Evolutionary conservation across 2,329 filamentous ascomycete genomes (phyloP).

Genomic region (Venturia oleaginea): DNA sequence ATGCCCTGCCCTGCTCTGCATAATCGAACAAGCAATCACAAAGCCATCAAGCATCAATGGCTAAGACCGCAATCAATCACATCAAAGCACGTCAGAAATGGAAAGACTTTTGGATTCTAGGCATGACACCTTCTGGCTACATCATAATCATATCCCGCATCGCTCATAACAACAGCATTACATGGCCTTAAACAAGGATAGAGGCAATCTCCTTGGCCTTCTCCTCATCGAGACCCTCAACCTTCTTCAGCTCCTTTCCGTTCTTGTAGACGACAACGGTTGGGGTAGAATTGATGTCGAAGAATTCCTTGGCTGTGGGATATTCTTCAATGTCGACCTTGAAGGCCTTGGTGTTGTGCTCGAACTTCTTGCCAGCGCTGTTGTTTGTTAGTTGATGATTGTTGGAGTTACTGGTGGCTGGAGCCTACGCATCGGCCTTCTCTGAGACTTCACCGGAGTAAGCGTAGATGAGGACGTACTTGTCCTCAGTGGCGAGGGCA

Average conservation of each 20-base stretch:
- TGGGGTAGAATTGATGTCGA: slow-evolving; percentile 20
- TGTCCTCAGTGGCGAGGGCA: slow-evolving; percentile 22
- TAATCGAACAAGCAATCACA: no score
- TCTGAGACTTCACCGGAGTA: slow-evolving; percentile 21
- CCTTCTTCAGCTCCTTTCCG: slow-evolving; percentile 23
- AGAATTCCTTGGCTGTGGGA: slow-evolving; percentile 19
- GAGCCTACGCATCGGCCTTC: slow-evolving; percentile 23
- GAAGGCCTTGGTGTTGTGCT: slow-evolving; percentile 22
- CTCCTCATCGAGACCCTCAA: slow-evolving; percentile 17
- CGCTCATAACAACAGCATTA: neutral
- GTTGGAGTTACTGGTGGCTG: neutral
- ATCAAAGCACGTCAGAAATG: neutral
- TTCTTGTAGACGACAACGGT: slow-evolving; percentile 24
- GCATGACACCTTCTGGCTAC: neutral
- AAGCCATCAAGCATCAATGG: neutral
- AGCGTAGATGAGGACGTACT: slow-evolving; percentile 25
- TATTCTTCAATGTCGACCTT: slow-evolving; percentile 21
- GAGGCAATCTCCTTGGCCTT: slow-evolving; percentile 12
- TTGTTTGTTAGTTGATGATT: slow-evolving; percentile 6
- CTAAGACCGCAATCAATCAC: neutral
- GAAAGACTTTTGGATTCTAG: neutral
- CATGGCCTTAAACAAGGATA: slow-evolving; percentile 1
- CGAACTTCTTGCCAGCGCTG: slow-evolving; percentile 23
- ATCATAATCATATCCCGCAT: neutral
- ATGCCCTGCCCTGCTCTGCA: no score